Percentiles rank a stretch among this genome's conserved stretches.
Conservation (phyloP, 305 asterid species). For the Withania somnifera region DNA sequence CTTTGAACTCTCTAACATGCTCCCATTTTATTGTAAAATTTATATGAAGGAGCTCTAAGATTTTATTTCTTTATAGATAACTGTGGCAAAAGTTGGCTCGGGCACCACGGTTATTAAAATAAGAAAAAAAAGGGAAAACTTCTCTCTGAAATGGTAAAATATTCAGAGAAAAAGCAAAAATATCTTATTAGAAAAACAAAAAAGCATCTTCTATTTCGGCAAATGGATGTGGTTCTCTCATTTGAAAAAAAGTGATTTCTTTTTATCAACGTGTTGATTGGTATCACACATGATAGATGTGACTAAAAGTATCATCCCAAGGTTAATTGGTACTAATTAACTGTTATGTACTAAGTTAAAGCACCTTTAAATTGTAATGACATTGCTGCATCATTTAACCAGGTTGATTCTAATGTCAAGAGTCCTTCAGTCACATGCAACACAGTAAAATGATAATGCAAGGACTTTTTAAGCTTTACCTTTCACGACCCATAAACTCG, state of each 20-base stretch:
- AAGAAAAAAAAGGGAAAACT: too few species aligned
- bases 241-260: not conserved
- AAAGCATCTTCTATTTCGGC: not conserved
- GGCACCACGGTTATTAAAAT: too few species aligned
- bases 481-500: not conserved
- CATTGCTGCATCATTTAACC: not conserved
- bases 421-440: not conserved
- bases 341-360: not conserved
- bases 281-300: too few species aligned
- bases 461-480: not conserved
- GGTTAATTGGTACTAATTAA: not conserved
- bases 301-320: not conserved
- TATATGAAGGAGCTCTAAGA: not conserved
- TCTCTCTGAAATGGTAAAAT: not conserved
- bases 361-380: not conserved
- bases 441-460: not conserved
- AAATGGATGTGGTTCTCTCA: not conserved
- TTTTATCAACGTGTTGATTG: not conserved
- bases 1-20: not conserved
- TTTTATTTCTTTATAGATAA: too few species aligned
- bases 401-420: not conserved
- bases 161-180: not conserved
- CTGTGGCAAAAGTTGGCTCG: too few species aligned
- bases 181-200: not conserved
- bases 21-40: not conserved